Conservation (phyloP, 169 alveolate species). For the Cryptosporidium canis region DNA sequence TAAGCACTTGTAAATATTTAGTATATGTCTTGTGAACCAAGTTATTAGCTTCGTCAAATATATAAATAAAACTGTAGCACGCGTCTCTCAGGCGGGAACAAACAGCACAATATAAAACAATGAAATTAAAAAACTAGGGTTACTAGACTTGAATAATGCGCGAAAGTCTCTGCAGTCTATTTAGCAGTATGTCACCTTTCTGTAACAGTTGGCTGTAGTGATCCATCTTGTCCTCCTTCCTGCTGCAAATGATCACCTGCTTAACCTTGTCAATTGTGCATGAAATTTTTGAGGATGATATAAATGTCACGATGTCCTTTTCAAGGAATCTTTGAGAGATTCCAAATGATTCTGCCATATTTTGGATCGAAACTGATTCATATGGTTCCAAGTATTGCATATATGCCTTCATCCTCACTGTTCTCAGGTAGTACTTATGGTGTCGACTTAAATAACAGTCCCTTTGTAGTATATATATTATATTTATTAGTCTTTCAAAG, state of each 20-base stretch:
- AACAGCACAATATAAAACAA: not conserved
- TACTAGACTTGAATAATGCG: conserved; percentile 84
- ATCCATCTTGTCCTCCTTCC: conserved; percentile 80
- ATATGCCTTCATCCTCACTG: conserved; percentile 75
- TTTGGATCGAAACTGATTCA: conserved; percentile 84
- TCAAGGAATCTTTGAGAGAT: conserved; percentile 83
- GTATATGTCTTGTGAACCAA: not conserved
- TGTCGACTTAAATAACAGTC: conserved; percentile 25
- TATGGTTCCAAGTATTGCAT: conserved; percentile 85
- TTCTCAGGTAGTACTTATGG: conserved; percentile 34
- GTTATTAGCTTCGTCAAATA: not conserved
- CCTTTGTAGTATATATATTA: not conserved
- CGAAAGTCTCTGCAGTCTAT: conserved; percentile 84
- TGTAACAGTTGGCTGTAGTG: conserved; percentile 79
- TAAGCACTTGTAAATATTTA: too few species aligned
- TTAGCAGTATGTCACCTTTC: conserved; percentile 84
- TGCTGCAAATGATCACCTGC: conserved; percentile 82
- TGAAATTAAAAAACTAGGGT: not conserved
- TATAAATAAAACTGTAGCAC: not conserved
- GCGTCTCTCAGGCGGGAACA: conserved; percentile 33
- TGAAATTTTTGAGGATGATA: conserved; percentile 84
- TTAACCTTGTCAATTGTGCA: conserved; percentile 89
- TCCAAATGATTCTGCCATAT: conserved; percentile 89
- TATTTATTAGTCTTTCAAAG: not conserved
- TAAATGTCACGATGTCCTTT: conserved; percentile 85